Conservation (phyloP, 164 flowering plant species). For the Nymphaea colorata region DNA sequence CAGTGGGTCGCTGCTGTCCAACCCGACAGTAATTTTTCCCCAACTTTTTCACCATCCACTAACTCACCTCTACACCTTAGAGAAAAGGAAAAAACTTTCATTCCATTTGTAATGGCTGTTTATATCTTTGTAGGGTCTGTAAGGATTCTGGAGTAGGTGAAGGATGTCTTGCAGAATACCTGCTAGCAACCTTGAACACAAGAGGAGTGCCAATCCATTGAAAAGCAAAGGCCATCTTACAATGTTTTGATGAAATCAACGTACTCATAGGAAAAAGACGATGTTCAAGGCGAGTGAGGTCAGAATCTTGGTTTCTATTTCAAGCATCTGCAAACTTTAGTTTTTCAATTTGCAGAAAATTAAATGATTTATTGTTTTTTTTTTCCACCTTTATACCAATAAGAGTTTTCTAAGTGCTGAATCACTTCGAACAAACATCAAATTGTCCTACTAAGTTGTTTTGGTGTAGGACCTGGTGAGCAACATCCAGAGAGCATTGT, state of each 20-base stretch:
- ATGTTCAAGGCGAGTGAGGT: too few relatives aligned
- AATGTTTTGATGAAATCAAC: background rate
- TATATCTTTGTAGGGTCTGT: conserved; percentile 45
- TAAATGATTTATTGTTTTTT: background rate
- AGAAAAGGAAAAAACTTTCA: too few relatives aligned
- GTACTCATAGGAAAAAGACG: too few relatives aligned
- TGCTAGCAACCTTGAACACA: conserved; percentile 63
- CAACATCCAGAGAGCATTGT: conserved; percentile 58
- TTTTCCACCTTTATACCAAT: too few relatives aligned
- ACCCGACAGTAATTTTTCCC: too few relatives aligned
- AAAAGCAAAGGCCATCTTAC: background rate
- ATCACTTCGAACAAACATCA: background rate
- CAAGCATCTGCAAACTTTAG: too few relatives aligned
- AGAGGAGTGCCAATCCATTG: conserved; percentile 55
- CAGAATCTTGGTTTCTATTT: too few relatives aligned
- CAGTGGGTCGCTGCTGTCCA: too few relatives aligned
- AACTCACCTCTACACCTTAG: too few relatives aligned
- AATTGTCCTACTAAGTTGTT: background rate
- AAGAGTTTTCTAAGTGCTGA: background rate
- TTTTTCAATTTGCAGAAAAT: too few relatives aligned
- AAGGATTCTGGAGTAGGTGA: conserved; percentile 96
- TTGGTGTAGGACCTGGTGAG: conserved; percentile 38
- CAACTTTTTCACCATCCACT: too few relatives aligned
- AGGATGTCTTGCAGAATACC: conserved; percentile 82
- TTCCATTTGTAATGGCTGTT: too few relatives aligned